Evolutionary conservation across 495 filamentous ascomycete genomes (phyloP).

Genomic region (Penicillium lagena): DNA sequence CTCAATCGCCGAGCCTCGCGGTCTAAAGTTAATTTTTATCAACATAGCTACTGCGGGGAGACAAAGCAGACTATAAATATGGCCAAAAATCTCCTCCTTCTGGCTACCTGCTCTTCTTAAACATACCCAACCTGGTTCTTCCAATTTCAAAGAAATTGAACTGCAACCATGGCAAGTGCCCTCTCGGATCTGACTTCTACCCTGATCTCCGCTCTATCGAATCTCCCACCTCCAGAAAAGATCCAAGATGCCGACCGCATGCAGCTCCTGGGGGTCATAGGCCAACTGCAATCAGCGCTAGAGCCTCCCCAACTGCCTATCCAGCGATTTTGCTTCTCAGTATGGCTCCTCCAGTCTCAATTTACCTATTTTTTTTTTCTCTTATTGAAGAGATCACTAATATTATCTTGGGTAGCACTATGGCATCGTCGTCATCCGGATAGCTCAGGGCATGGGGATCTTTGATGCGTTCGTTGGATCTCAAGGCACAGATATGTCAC

Average conservation of each 20-base stretch:
- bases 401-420: neutral
- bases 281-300: neutral
- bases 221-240: neutral
- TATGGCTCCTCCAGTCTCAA: neutral
- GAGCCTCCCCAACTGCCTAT: neutral
- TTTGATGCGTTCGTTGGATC: constrained; percentile 12
- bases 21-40: too few species aligned
- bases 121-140: too few species aligned
- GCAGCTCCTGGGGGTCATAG: neutral
- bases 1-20: too few species aligned
- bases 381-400: neutral
- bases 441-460: constrained; percentile 15
- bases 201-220: neutral
- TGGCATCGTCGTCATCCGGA: constrained; percentile 1
- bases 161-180: neutral
- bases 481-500: constrained; percentile 3
- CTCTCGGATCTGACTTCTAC: neutral
- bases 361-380: neutral
- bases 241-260: neutral
- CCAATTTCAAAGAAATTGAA: too few species aligned
- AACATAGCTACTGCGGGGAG: too few species aligned
- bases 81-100: too few species aligned
- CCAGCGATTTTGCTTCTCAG: neutral
- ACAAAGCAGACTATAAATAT: too few species aligned
- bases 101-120: too few species aligned